A percentile compares a stretch with the other conserved stretches of the same genome.
Evolutionary conservation across 2,329 filamentous ascomycete genomes (phyloP).

Genomic region (Dryadomyces sulphureus): DNA sequence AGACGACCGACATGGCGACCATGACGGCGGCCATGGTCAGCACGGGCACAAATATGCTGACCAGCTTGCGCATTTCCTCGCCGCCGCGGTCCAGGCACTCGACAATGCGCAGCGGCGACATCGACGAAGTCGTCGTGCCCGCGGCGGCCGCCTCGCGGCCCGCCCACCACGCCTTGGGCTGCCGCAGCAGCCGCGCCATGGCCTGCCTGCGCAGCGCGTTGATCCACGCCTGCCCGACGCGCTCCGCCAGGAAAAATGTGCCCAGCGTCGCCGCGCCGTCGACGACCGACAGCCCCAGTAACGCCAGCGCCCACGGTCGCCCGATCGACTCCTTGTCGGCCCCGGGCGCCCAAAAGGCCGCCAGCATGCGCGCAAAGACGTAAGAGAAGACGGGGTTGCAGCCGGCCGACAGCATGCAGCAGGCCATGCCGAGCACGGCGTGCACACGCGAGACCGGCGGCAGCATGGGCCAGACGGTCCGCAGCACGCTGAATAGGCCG

Average conservation of each 20-base stretch:
- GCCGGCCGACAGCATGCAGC: constrained; percentile 48
- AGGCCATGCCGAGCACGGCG: constrained; percentile 44
- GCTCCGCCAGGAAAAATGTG: constrained; percentile 58
- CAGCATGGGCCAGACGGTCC: constrained; percentile 56
- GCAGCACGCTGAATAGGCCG: background rate
- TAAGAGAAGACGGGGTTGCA: constrained; percentile 58
- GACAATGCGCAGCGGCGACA: constrained; percentile 43
- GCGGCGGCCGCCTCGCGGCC: constrained; percentile 24
- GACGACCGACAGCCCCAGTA: constrained; percentile 51
- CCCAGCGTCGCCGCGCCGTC: constrained; percentile 53
- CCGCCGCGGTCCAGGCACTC: constrained; percentile 67
- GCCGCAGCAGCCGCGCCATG: constrained; percentile 54
- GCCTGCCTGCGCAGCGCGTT: constrained; percentile 54
- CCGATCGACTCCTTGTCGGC: constrained; percentile 28
- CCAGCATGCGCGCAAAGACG: constrained; percentile 57
- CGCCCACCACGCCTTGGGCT: constrained; percentile 62
- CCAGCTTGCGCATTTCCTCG: constrained; percentile 74
- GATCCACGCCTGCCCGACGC: constrained; percentile 61
- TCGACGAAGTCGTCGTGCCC: constrained; percentile 34
- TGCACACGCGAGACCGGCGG: constrained; percentile 31
- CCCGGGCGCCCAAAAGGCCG: constrained; percentile 45
- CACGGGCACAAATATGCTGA: constrained; percentile 63
- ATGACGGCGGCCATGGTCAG: constrained; percentile 53
- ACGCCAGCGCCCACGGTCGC: constrained; percentile 51
- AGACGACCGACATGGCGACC: constrained; percentile 51